A percentile compares a stretch with the other conserved stretches of the same genome.
Evolutionary conservation across 257 asterid genomes (phyloP).

Genomic region (Prunella vulgaris): DNA sequence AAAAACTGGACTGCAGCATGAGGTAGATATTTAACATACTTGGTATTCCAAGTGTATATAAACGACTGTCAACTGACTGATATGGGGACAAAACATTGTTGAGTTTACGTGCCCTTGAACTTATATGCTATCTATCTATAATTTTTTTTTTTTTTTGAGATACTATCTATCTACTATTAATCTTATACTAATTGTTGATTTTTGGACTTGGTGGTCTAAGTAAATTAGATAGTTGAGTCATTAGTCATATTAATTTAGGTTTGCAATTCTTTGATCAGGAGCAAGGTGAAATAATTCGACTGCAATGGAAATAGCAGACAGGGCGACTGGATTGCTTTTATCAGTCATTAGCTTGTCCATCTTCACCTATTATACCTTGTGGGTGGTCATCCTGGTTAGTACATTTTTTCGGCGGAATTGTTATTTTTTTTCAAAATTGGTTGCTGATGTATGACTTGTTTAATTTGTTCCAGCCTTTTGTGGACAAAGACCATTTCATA

Average conservation of each 20-base stretch:
- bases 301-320: constrained; percentile 71
- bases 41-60: no score
- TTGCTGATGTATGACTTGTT: background rate
- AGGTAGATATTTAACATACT: background rate
- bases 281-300: background rate
- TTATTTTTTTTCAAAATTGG: background rate
- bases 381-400: constrained; percentile 88
- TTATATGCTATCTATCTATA: no score
- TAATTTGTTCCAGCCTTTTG: constrained; percentile 68
- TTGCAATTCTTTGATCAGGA: constrained; percentile 12
- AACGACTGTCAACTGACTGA: background rate
- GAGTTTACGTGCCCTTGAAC: background rate
- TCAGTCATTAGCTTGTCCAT: constrained; percentile 69
- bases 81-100: background rate
- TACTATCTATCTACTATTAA: no score
- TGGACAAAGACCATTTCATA: constrained; percentile 74
- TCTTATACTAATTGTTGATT: no score
- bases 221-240: constrained; percentile 6
- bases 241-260: background rate
- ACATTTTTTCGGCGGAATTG: background rate
- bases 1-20: background rate
- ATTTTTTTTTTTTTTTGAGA: no score
- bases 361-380: constrained; percentile 86
- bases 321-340: constrained; percentile 69
- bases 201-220: background rate